These are phyloP conservation scores for Fusarium nisikadoi DNA, from an alignment of 2,329 filamentous ascomycete species.

Conservation along the genomic window DNA sequence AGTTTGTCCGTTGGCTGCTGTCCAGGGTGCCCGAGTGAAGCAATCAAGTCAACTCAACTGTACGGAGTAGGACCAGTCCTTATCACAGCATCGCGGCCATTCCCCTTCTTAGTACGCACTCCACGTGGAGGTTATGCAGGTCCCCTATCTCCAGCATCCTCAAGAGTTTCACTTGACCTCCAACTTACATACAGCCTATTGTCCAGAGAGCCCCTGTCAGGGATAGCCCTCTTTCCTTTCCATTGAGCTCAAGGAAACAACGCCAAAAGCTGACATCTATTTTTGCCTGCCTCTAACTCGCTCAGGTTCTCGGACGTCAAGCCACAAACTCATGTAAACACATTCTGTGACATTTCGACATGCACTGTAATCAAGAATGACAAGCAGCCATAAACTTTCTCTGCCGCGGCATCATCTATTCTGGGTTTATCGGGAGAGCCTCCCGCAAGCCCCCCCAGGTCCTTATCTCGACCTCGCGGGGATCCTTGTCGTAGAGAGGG, in stretches of 20 bases:
- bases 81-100: conserved; percentile 21
- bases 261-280: conserved; percentile 1
- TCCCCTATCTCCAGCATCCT: conserved; percentile 37
- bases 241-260: background rate
- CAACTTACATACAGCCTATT: background rate
- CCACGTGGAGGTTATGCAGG: conserved; percentile 43
- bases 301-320: conserved; percentile 11
- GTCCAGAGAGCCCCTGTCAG: conserved; percentile 11
- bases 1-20: background rate
- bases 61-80: background rate
- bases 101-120: conserved; percentile 23
- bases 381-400: background rate
- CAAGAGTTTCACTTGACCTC: conserved; percentile 24
- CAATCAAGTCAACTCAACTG: background rate
- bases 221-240: conserved; percentile 1
- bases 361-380: background rate
- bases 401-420: conserved; percentile 7
- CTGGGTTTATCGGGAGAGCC: conserved; percentile 8
- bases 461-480: conserved; percentile 13
- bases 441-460: conserved; percentile 4
- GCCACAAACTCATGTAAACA: conserved; percentile 11
- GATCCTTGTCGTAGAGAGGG: background rate
- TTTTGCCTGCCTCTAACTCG: background rate
- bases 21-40: background rate
- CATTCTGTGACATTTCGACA: background rate